Evolutionary conservation across 2,329 filamentous ascomycete genomes (phyloP), one percentile per base, ranked within the genome.

Genomic region (Purpureocillium lavendulum): DNA sequence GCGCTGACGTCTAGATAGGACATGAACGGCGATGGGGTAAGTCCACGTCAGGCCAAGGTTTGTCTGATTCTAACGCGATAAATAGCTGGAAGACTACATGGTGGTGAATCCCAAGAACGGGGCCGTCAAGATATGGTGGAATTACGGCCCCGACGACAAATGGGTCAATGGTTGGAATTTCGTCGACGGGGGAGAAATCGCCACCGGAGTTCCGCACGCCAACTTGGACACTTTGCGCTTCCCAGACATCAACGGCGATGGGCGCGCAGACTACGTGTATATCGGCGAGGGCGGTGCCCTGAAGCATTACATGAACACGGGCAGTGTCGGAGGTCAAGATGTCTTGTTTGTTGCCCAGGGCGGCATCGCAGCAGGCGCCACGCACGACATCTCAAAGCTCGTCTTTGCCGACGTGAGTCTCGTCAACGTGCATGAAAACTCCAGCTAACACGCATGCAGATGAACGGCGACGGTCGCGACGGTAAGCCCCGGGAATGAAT

Each of bases 241-340:
- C 30, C 42, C 51, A 4, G 49, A 54, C 18, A 47, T 54, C 36
- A 55, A 54, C 30, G 50, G 52, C 9, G 51, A 54, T 35, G 49
- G 50, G 5, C 14, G 51, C 9, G 48, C 51, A 6, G 52, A 53
- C 39, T 55, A 53, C 21, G 45, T 55, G 4, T 48, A 46, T 3
- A 45, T 51, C 4, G 51, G 50, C 2, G 29, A 48, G 26, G 42
- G 43, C 1, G 51, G 51, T 3, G 40, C 51, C 9, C 24, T 54
- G 12, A 40, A 37, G 4, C 41, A 51, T 33, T 33, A 41, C 8
- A n/a, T 51, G 31, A 54, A 54, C 14, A 50, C 44, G 0, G 50
- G 48, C 0, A 38, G 44, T 2, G 30, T 33, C 2, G 48, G 45
- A 4, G 47, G 47, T 3, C 14, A 38, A 21, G 46, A 47, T 26